Conservation (phyloP, 306 rosid species). For the Corylus avellana region DNA sequence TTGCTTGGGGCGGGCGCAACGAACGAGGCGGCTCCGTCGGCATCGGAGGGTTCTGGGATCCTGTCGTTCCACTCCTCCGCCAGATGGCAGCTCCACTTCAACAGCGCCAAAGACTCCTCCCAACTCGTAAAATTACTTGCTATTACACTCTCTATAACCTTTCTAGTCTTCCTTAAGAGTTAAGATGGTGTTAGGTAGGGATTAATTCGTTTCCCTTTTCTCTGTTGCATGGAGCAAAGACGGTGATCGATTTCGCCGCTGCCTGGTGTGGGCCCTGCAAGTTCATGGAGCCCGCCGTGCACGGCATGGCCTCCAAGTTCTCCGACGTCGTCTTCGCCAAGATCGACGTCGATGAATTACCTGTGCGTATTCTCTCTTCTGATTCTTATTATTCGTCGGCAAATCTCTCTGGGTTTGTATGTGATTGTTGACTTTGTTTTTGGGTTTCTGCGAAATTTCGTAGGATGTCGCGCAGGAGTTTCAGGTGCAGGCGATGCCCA, state of each 20-base stretch:
- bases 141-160: neutral
- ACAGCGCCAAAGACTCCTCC: slow-evolving; percentile 41
- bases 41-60: slow-evolving; percentile 42
- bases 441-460: neutral
- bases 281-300: slow-evolving; percentile 67
- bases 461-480: slow-evolving; percentile 76
- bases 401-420: neutral
- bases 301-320: slow-evolving; percentile 53
- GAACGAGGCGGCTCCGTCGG: neutral
- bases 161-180: neutral
- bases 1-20: neutral
- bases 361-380: slow-evolving; percentile 36
- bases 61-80: slow-evolving; percentile 61
- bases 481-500: slow-evolving; percentile 83
- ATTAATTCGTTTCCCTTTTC: neutral
- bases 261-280: slow-evolving; percentile 97
- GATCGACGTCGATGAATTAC: slow-evolving; percentile 87
- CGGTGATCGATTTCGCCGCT: slow-evolving; percentile 89
- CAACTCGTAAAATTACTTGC: slow-evolving; percentile 45
- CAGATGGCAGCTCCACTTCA: slow-evolving; percentile 74
- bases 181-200: neutral
- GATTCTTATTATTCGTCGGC: neutral
- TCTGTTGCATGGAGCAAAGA: slow-evolving; percentile 29
- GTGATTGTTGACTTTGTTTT: neutral
- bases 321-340: slow-evolving; percentile 68